Percentiles rank a stretch among this genome's conserved stretches.
These are phyloP conservation scores for Colletotrichum tamarilloi DNA, from an alignment of 2,329 filamentous ascomycete species.

Conservation along the genomic window DNA sequence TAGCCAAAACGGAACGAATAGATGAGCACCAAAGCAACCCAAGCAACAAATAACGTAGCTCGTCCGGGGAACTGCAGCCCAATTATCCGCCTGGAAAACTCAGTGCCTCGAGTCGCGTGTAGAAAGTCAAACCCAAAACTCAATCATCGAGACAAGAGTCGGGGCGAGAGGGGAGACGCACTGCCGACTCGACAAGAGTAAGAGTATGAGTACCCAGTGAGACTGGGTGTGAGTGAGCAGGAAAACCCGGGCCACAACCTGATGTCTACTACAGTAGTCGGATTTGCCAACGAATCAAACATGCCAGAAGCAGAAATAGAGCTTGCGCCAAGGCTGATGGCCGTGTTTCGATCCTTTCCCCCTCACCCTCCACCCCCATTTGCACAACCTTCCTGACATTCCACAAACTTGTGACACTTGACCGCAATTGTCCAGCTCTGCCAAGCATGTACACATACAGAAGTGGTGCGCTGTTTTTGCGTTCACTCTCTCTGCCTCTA, in stretches of 20 bases:
- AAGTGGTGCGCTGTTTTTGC: conserved; percentile 2
- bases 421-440: conserved; percentile 4
- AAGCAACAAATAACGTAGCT: neutral
- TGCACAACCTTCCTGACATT: neutral
- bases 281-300: conserved; percentile 20
- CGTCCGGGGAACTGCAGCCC: neutral
- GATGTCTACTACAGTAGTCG: conserved; percentile 1
- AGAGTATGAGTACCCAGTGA: too few relatives aligned
- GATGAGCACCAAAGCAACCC: neutral
- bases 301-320: conserved; percentile 15
- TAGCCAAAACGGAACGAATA: neutral
- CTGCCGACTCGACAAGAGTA: neutral
- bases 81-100: neutral
- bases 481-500: too few relatives aligned
- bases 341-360: conserved; percentile 23
- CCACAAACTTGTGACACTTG: conserved; percentile 22
- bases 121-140: neutral
- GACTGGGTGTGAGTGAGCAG: neutral
- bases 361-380: neutral
- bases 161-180: neutral
- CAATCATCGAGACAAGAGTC: neutral
- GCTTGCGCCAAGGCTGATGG: conserved; percentile 29
- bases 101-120: neutral
- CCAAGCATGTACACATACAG: conserved; percentile 9
- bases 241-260: conserved; percentile 6